phyloP scores from a whole-genome alignment of 108 stramenopile species.

The Schizochytrium sp. region DNA sequence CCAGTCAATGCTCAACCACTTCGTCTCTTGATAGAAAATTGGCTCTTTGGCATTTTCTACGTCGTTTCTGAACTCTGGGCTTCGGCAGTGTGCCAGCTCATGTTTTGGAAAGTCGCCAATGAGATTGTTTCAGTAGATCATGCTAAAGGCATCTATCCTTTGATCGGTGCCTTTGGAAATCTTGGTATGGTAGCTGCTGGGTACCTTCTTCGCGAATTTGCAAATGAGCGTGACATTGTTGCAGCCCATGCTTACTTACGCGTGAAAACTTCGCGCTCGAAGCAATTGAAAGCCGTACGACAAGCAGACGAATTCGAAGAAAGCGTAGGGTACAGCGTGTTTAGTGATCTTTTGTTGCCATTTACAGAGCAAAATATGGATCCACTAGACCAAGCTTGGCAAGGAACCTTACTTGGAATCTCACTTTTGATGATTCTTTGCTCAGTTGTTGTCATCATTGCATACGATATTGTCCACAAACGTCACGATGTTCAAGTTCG shows the following conservation, averaged over 20 bases:
- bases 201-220: slow-evolving; percentile 8
- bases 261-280: background rate
- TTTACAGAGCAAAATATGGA: background rate
- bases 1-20: slow-evolving; percentile 17
- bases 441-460: background rate
- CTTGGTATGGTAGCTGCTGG: slow-evolving; percentile 50
- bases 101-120: slow-evolving; percentile 99
- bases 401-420: slow-evolving; percentile 18
- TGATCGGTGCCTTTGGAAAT: slow-evolving; percentile 52
- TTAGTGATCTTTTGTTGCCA: slow-evolving; percentile 3
- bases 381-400: slow-evolving; percentile 48
- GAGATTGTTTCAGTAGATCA: slow-evolving; percentile 94
- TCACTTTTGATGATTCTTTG: slow-evolving; percentile 3
- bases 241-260: slow-evolving; percentile 36
- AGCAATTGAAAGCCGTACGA: background rate
- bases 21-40: slow-evolving; percentile 76
- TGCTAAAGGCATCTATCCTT: slow-evolving; percentile 77
- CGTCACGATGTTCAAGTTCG: background rate
- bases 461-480: slow-evolving; percentile 34
- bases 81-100: slow-evolving; percentile 89
- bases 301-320: background rate
- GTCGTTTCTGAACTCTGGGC: slow-evolving; percentile 99
- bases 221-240: slow-evolving; percentile 52
- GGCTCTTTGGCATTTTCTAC: slow-evolving; percentile 96
- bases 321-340: background rate